Conservation (phyloP, 768 basidiomycete genomes). For the Termitomyces sp. region DNA sequence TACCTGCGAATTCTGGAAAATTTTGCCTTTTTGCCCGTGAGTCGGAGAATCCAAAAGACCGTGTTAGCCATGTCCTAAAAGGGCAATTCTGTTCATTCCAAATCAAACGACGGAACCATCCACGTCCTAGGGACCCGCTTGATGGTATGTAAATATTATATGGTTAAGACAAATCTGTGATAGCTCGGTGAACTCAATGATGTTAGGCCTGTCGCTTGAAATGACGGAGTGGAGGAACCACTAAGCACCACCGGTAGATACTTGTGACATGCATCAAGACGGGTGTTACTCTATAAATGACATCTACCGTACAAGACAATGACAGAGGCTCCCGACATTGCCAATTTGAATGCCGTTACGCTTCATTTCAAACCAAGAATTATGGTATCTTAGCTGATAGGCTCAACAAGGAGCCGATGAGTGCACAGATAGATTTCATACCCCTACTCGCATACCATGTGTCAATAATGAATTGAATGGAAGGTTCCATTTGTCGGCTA, state of each 20-base stretch:
- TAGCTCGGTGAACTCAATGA: neutral
- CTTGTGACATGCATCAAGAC: slow-evolving; percentile 4
- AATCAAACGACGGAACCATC: too few species aligned
- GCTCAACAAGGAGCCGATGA: neutral
- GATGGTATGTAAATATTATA: neutral
- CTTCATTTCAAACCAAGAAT: neutral
- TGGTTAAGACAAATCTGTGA: neutral
- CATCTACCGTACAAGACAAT: too few species aligned
- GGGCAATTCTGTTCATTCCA: slow-evolving; percentile 11
- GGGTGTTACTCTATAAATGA: too few species aligned
- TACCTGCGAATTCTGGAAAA: neutral
- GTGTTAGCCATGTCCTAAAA: slow-evolving; percentile 20
- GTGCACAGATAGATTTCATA: too few species aligned
- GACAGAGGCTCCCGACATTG: neutral
- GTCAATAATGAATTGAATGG: neutral
- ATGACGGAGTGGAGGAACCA: neutral
- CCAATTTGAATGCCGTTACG: too few species aligned
- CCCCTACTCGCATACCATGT: neutral
- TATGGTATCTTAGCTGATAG: neutral
- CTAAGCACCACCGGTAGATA: slow-evolving; percentile 8
- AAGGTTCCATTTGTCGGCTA: neutral
- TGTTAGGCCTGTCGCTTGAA: neutral
- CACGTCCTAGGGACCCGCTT: too few species aligned
- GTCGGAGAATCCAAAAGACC: slow-evolving; percentile 31
- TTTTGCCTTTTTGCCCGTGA: neutral